A percentile compares a stretch with the other conserved stretches of the same genome.
These are phyloP conservation scores for Chenopodium berlandieri DNA, from an alignment of 148 eudicot species.

Conservation along the genomic window DNA sequence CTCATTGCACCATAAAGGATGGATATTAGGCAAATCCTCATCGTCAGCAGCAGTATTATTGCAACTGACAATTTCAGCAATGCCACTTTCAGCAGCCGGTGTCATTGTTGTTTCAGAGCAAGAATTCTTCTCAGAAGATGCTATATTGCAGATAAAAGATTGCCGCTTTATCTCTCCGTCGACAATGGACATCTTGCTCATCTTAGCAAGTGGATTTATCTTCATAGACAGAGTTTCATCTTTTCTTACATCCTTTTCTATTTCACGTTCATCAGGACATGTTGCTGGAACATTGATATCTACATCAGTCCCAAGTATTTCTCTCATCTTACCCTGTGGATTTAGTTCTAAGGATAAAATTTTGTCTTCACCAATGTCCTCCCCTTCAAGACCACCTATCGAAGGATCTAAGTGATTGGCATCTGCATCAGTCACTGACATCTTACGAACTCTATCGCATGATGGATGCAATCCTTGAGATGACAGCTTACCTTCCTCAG, in stretches of 20 bases:
- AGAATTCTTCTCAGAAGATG: constrained; percentile 9
- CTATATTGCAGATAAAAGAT: constrained; percentile 1
- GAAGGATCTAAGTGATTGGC: constrained; percentile 12
- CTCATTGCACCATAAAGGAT: constrained; percentile 9
- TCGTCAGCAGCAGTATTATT: constrained; percentile 5
- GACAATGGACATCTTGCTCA: background rate
- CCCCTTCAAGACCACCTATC: background rate
- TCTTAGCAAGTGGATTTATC: constrained; percentile 14
- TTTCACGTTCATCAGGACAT: constrained; percentile 25
- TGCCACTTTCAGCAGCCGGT: constrained; percentile 21
- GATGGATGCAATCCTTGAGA: constrained; percentile 3
- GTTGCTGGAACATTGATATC: background rate
- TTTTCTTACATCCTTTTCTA: constrained; percentile 17
- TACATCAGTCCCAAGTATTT: constrained; percentile 9
- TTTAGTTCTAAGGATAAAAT: background rate
- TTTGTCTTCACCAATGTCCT: constrained; percentile 9
- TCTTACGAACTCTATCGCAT: constrained; percentile 2
- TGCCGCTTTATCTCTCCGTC: constrained; percentile 7
- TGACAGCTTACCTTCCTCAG: constrained; percentile 7
- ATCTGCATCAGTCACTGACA: background rate
- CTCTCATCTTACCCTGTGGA: background rate
- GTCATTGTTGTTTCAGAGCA: constrained; percentile 1
- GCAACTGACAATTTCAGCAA: constrained; percentile 22
- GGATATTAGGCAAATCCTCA: constrained; percentile 3
- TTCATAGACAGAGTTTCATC: constrained; percentile 19